Percentiles rank a stretch among this genome's conserved stretches.
Evolutionary conservation across 768 basidiomycete species (phyloP).

Genomic region (Lactarius akahatsu): DNA sequence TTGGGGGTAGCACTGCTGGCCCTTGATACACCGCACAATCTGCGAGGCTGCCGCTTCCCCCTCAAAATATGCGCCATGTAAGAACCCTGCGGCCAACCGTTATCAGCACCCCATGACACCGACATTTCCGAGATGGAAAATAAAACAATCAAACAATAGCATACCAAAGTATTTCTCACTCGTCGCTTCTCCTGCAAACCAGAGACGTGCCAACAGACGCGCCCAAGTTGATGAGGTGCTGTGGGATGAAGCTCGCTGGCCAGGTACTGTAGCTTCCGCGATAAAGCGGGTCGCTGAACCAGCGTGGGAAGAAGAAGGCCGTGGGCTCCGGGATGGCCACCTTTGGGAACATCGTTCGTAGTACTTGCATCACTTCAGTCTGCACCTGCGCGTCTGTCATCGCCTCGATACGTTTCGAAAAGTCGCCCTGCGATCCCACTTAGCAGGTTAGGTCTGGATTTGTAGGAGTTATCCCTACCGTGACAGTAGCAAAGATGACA

Average conservation of each 20-base stretch:
- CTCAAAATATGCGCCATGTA: conserved; percentile 37
- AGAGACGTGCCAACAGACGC: conserved; percentile 51
- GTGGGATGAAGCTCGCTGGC: conserved; percentile 51
- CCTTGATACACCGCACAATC: conserved; percentile 32
- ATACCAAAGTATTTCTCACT: conserved; percentile 55
- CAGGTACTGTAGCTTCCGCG: conserved; percentile 67
- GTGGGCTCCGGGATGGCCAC: conserved; percentile 50
- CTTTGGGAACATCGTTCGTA: conserved; percentile 55
- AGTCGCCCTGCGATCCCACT: conserved; percentile 48
- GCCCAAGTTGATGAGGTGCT: conserved; percentile 55
- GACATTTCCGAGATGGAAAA: neutral
- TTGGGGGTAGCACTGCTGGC: conserved; percentile 12
- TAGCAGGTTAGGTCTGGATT: neutral
- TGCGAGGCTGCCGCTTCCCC: conserved; percentile 30
- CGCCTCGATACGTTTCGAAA: conserved; percentile 53
- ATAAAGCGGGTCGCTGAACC: conserved; percentile 50
- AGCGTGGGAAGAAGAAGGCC: conserved; percentile 51
- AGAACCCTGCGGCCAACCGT: conserved; percentile 26
- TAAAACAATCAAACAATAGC: conserved; percentile 27
- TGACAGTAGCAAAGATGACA: conserved; percentile 50
- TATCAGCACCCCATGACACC: neutral
- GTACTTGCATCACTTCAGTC: conserved; percentile 51
- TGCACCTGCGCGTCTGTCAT: conserved; percentile 50
- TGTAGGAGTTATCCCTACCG: conserved; percentile 40
- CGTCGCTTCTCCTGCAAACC: conserved; percentile 62